Percentiles rank a stretch among this genome's conserved stretches.
Conservation (phyloP, 371 early-diverging fungal species). For the Mortierella polycephala region DNA sequence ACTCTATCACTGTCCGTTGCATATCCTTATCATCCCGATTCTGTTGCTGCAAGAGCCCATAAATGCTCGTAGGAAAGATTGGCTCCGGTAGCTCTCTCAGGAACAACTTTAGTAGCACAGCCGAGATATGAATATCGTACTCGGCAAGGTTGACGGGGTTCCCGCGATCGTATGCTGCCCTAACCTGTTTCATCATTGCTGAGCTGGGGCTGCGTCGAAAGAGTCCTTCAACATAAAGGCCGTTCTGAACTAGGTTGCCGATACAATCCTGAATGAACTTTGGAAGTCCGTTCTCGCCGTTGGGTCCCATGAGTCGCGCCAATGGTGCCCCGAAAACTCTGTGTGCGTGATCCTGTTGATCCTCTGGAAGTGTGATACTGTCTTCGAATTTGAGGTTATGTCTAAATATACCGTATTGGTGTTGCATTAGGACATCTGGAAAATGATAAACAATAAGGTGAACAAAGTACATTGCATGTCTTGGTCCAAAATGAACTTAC, state of each 20-base stretch:
- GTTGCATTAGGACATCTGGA: no score
- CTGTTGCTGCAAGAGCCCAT: constrained; percentile 51
- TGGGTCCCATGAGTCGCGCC: constrained; percentile 72
- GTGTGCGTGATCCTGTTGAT: constrained; percentile 26
- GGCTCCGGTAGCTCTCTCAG: constrained; percentile 86
- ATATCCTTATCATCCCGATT: constrained; percentile 3
- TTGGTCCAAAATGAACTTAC: constrained; percentile 48
- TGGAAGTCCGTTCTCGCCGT: constrained; percentile 70
- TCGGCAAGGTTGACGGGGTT: constrained; percentile 63
- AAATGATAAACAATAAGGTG: neutral
- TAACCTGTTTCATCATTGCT: constrained; percentile 67
- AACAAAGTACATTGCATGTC: neutral
- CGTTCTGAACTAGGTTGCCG: constrained; percentile 55
- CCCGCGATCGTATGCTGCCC: constrained; percentile 75
- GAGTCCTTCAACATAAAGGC: constrained; percentile 86
- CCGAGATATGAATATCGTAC: constrained; percentile 84
- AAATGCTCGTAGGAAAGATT: constrained; percentile 67
- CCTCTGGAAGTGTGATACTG: constrained; percentile 48
- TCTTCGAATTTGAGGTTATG: constrained; percentile 57
- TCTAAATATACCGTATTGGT: constrained; percentile 13
- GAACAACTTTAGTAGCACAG: constrained; percentile 87
- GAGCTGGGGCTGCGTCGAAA: constrained; percentile 89
- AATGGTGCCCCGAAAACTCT: constrained; percentile 71
- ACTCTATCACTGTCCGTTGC: constrained; percentile 35
- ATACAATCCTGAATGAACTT: constrained; percentile 69